Base-by-base conservation (phyloP, 1,139 yeast genomes). In the Pichia sp. region DNA sequence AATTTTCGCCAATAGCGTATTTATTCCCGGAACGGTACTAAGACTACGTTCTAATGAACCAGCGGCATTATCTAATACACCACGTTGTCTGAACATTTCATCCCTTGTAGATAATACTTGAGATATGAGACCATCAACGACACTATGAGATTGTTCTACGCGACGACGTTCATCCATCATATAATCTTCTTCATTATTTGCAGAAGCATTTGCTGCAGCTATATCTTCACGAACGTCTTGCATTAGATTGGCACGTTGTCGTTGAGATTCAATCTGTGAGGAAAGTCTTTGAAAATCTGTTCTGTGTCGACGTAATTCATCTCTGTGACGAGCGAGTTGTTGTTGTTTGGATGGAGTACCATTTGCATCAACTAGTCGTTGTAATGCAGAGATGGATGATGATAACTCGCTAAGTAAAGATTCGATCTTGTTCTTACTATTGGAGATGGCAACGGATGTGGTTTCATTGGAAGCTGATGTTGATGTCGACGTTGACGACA, bases 51-150 rank as follows among this genome's bases (percentile, higher is more conserved):
- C 64, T 44, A 88, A 64, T 41, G 75, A 67, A 44, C 74, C 68
- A 45, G 80, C 86, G 11, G 94, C 83, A 45, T 67, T 74, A 35
- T 69, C 66, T 36, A 91, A 63, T 12, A 72, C 60, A 30, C 70
- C 71, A 39, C 94, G 67, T 60, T 91, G 98, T 34, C 78, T 67
- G 37, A 72, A 51, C 38, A 91, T 71, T 53, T 84, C 94, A 45
- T 91, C 96, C 44, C 97, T 67, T 0, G 98, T 87, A 48, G 81
- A 83, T 59, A 77, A 81, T 1, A 96, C 98, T 55, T 83, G 93
- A 19, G 75, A 74, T 27, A 91, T 67, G 39, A 91, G 64, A 33
- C 83, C 63, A 53, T 91, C 96, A 7, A 95, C 85, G 44, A 87
- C 66, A 31, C 71, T 68, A 55, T 86, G 80, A 30, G 93, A 78